These are phyloP conservation scores for Euclidium syriacum DNA, from an alignment of 345 rosid genomes.

Conservation along the genomic window DNA sequence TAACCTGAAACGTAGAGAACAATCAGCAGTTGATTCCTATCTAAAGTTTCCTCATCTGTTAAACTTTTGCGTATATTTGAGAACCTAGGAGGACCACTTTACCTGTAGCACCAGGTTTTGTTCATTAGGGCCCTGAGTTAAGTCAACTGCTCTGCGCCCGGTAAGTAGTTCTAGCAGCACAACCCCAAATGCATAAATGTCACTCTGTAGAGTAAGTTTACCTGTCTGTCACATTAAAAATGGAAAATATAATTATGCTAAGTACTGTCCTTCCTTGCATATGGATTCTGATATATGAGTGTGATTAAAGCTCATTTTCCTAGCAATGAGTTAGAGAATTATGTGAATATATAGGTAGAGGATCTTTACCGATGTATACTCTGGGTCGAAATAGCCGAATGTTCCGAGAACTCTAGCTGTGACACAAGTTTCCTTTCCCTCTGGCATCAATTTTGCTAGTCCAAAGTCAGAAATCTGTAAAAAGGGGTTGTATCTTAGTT, in stretches of 20 bases:
- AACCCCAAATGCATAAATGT: slow-evolving; percentile 96
- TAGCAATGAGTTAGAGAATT: background rate
- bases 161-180: slow-evolving; percentile 93
- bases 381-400: slow-evolving; percentile 96
- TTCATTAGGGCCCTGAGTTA: slow-evolving; percentile 77
- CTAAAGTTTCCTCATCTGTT: background rate
- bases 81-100: slow-evolving; percentile 8
- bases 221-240: slow-evolving; percentile 59
- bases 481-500: slow-evolving; percentile 14
- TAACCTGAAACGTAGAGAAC: slow-evolving; percentile 54
- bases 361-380: slow-evolving; percentile 76
- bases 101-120: slow-evolving; percentile 97
- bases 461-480: slow-evolving; percentile 91
- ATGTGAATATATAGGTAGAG: background rate
- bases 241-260: background rate
- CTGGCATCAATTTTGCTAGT: slow-evolving; percentile 95
- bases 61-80: background rate
- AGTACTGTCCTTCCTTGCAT: background rate
- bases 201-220: slow-evolving; percentile 90
- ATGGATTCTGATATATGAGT: background rate
- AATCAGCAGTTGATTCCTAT: slow-evolving; percentile 7
- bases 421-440: slow-evolving; percentile 70
- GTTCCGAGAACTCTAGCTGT: slow-evolving; percentile 97
- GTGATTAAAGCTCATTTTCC: background rate
- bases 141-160: slow-evolving; percentile 90